phyloP scores from a whole-genome alignment of 345 rosid species.

The Euphorbia lathyris region DNA sequence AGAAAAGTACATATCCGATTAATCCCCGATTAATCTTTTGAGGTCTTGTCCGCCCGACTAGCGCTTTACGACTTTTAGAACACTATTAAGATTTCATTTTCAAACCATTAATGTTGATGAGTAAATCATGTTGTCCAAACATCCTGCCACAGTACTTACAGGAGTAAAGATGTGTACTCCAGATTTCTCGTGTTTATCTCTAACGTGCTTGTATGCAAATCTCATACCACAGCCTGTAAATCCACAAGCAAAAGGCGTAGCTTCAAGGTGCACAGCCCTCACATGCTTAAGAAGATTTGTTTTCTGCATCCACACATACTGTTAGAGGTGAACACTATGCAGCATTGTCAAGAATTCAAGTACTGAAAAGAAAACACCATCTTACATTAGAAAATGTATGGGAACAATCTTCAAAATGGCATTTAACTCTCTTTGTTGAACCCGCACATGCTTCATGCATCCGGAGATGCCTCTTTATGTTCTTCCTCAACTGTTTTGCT shows the following conservation, averaged over 20 bases:
- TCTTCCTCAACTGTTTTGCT: conserved; percentile 60
- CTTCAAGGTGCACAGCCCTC: conserved; percentile 66
- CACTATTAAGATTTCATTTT: not conserved
- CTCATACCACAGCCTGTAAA: conserved; percentile 60
- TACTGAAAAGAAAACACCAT: not conserved
- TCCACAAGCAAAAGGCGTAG: conserved; percentile 51
- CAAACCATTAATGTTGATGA: not conserved
- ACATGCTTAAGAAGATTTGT: conserved; percentile 65
- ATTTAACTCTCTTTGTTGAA: conserved; percentile 40
- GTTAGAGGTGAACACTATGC: too few species aligned
- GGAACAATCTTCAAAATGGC: conserved; percentile 57
- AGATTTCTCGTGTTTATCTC: conserved; percentile 69
- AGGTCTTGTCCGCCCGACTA: too few species aligned
- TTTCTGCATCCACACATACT: conserved; percentile 41
- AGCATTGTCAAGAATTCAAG: not conserved
- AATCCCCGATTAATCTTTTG: too few species aligned
- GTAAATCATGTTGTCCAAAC: not conserved
- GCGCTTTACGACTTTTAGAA: too few species aligned
- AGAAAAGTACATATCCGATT: too few species aligned
- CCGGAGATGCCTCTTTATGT: conserved; percentile 66
- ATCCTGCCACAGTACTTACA: conserved; percentile 36
- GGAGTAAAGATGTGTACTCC: conserved; percentile 48
- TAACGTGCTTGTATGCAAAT: conserved; percentile 77
- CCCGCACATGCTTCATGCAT: conserved; percentile 44
- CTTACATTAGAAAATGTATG: conserved; percentile 66